A percentile compares a stretch with the other conserved stretches of the same genome.
phyloP scores from a whole-genome alignment of 768 basidiomycete genomes.

The Termitomyces sp. region DNA sequence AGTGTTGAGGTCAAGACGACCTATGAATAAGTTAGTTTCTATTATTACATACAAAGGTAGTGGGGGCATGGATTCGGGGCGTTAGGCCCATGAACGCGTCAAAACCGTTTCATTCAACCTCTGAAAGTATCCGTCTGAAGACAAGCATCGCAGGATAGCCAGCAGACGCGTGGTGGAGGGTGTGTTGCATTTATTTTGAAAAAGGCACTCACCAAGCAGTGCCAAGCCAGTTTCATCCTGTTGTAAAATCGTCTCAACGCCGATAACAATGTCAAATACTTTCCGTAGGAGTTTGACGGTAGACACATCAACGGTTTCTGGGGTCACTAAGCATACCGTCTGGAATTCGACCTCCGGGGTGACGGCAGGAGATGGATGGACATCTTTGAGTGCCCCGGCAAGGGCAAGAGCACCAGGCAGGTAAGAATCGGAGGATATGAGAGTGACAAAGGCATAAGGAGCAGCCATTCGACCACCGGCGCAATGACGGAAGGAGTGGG shows the following conservation, averaged over 20 bases:
- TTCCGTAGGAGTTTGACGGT: conserved; percentile 75
- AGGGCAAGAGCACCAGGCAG: conserved; percentile 89
- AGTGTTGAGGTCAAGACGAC: conserved; percentile 88
- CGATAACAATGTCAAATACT: conserved; percentile 81
- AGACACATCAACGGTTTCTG: conserved; percentile 83
- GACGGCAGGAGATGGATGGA: conserved; percentile 58
- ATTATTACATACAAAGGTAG: not conserved
- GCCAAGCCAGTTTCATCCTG: conserved; percentile 60
- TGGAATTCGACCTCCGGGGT: conserved; percentile 65
- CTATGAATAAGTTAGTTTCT: conserved; percentile 34
- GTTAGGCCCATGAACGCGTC: conserved; percentile 2
- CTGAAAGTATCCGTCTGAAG: not conserved
- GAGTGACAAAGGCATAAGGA: conserved; percentile 82
- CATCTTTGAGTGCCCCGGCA: conserved; percentile 76
- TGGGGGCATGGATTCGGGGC: not conserved
- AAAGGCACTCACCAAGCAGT: conserved; percentile 68
- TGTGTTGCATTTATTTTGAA: not conserved
- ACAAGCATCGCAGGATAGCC: not conserved
- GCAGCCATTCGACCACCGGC: conserved; percentile 45
- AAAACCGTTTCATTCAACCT: not conserved
- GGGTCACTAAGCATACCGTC: conserved; percentile 89
- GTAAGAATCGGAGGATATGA: conserved; percentile 89
- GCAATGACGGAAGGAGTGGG: conserved; percentile 18
- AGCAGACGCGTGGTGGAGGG: conserved; percentile 6
- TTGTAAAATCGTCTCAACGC: conserved; percentile 84